Conservation (phyloP, 2,329 filamentous ascomycete species). For the Cercospora nicotianae region DNA sequence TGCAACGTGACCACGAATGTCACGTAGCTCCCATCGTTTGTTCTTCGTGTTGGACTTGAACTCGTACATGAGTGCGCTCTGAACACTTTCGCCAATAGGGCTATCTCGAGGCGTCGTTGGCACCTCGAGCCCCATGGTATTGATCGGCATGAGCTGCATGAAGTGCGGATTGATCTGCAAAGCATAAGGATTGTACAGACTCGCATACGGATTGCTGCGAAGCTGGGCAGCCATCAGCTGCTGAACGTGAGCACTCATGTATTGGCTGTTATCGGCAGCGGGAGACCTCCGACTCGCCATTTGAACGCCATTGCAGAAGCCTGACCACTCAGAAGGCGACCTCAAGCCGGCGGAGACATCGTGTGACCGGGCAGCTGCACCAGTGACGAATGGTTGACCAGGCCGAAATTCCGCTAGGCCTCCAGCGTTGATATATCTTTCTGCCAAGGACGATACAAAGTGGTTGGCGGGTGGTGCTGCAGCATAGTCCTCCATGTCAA, state of each 20-base stretch:
- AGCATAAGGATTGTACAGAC: slow-evolving; percentile 38
- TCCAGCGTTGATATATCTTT: slow-evolving; percentile 25
- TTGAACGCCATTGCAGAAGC: slow-evolving; percentile 16
- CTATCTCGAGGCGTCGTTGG: slow-evolving; percentile 53
- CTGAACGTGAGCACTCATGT: slow-evolving; percentile 41
- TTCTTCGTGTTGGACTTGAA: slow-evolving; percentile 74
- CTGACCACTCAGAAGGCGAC: slow-evolving; percentile 50
- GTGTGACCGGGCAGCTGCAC: slow-evolving; percentile 41
- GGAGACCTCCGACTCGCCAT: slow-evolving; percentile 19
- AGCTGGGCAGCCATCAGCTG: slow-evolving; percentile 42
- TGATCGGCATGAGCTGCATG: slow-evolving; percentile 40
- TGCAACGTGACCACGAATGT: slow-evolving; percentile 83
- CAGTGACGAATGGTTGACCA: slow-evolving; percentile 40
- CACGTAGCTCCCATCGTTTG: slow-evolving; percentile 77
- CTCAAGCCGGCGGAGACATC: slow-evolving; percentile 46
- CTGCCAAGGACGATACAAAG: slow-evolving; percentile 17
- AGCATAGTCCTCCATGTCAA: slow-evolving; percentile 39
- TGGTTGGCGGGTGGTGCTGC: slow-evolving; percentile 32
- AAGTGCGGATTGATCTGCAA: slow-evolving; percentile 40
- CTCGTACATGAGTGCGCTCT: slow-evolving; percentile 74
- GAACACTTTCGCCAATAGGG: slow-evolving; percentile 60
- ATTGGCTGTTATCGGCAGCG: slow-evolving; percentile 41
- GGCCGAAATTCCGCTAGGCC: slow-evolving; percentile 25
- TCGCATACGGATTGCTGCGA: slow-evolving; percentile 37
- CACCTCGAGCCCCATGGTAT: slow-evolving; percentile 42